These are phyloP conservation scores for Nepenthes mirabilis DNA, from an alignment of 148 eudicot species.

Conservation along the genomic window DNA sequence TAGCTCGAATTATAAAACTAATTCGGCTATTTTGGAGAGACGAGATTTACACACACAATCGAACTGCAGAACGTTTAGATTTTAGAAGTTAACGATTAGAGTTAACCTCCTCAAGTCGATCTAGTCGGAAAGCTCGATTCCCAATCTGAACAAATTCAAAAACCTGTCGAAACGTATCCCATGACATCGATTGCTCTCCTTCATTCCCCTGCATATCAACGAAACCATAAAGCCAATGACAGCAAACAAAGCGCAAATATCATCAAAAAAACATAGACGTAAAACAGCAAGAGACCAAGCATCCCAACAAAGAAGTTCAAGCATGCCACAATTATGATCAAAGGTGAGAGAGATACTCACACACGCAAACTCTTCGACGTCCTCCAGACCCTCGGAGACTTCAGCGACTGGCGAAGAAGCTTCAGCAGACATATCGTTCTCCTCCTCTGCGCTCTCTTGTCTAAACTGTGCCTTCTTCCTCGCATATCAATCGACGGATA, in stretches of 20 bases:
- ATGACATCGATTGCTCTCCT: constrained; percentile 39
- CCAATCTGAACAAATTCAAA: constrained; percentile 52
- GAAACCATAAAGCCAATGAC: neutral
- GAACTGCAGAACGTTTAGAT: neutral
- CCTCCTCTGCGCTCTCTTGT: neutral
- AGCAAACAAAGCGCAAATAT: neutral
- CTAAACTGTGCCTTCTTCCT: neutral
- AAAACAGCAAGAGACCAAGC: no score
- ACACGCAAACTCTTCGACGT: constrained; percentile 64
- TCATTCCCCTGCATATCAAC: constrained; percentile 30
- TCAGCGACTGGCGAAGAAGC: constrained; percentile 17
- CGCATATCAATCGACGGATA: neutral
- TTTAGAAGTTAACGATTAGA: neutral
- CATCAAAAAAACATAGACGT: no score
- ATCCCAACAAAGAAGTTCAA: no score
- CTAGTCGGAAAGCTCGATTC: constrained; percentile 55
- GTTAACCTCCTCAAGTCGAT: constrained; percentile 48
- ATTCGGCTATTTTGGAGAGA: neutral
- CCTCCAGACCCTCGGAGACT: constrained; percentile 44
- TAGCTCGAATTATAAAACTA: no score
- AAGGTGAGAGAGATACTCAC: constrained; percentile 22
- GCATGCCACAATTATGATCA: neutral
- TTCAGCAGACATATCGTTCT: constrained; percentile 18
- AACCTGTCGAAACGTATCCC: constrained; percentile 43
- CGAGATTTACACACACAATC: neutral